Conservation (phyloP, 1,284 basidiomycete species). For the Gymnopus androsaceus region DNA sequence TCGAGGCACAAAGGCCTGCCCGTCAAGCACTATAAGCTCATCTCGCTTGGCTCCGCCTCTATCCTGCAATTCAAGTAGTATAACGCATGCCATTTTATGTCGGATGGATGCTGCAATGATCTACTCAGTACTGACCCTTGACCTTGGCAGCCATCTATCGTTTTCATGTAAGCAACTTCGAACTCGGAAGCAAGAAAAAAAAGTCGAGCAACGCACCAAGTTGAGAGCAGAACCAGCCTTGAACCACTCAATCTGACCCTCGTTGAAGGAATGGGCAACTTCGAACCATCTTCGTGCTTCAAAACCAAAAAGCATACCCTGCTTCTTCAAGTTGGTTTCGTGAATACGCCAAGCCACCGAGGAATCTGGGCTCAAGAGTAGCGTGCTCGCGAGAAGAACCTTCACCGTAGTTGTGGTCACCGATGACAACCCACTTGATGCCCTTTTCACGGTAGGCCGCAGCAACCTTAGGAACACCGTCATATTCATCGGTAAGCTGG, state of each 20-base stretch:
- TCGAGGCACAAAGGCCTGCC: too few relatives aligned
- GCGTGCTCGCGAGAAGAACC: slow-evolving; percentile 98
- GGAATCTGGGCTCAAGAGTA: slow-evolving; percentile 95
- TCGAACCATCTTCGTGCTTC: too few relatives aligned
- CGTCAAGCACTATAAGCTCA: too few relatives aligned
- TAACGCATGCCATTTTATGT: too few relatives aligned
- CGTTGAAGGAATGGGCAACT: too few relatives aligned
- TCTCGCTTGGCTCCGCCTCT: too few relatives aligned
- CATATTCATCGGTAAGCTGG: slow-evolving; percentile 87
- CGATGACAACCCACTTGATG: slow-evolving; percentile 95
- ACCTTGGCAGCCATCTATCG: slow-evolving; percentile 53
- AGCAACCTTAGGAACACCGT: slow-evolving; percentile 82
- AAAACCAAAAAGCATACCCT: too few relatives aligned
- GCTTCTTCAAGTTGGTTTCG: slow-evolving; percentile 98
- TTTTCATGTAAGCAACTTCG: slow-evolving; percentile 26
- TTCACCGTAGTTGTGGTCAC: slow-evolving; percentile 97
- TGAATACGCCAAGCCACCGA: too few relatives aligned
- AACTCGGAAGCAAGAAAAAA: slow-evolving; percentile 94
- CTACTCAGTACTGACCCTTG: slow-evolving; percentile 33
- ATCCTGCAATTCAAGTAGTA: too few relatives aligned
- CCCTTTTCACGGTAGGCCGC: slow-evolving; percentile 88
- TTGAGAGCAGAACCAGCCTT: too few relatives aligned
- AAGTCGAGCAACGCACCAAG: too few relatives aligned
- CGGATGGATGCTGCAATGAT: background rate
- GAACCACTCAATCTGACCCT: too few relatives aligned